A percentile compares a stretch with the other conserved stretches of the same genome.
Evolutionary conservation across 805 yeast species (phyloP).

Genomic region (Saturnispora besseyi): DNA sequence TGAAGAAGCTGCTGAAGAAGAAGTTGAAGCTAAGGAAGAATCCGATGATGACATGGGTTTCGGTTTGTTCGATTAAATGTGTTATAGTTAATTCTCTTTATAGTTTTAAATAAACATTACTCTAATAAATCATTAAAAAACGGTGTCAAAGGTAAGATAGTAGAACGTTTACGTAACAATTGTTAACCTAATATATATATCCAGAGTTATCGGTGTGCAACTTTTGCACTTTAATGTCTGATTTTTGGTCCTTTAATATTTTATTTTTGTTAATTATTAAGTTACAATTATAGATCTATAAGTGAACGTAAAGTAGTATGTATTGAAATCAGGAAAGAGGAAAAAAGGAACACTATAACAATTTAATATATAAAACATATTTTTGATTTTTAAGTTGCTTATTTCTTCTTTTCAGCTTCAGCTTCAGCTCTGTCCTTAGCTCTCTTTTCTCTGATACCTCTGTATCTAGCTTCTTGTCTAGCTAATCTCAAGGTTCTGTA

Average conservation of each 20-base stretch:
- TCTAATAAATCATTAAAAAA: neutral
- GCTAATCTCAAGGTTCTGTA: conserved; percentile 94
- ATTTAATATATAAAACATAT: conserved; percentile 5
- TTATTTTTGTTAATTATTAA: neutral
- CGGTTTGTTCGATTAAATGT: conserved; percentile 77
- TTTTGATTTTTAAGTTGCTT: conserved; percentile 27
- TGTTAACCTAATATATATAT: too few relatives aligned
- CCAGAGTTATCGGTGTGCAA: too few relatives aligned
- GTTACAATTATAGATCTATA: conserved; percentile 3
- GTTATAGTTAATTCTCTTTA: conserved; percentile 4
- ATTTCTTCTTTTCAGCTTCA: conserved; percentile 99
- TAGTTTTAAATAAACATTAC: neutral
- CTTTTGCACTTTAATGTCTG: too few relatives aligned
- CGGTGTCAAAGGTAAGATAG: too few relatives aligned
- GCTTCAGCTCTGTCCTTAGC: conserved; percentile 97
- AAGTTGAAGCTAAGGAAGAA: conserved; percentile 53
- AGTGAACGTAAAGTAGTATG: conserved; percentile 2
- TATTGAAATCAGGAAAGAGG: conserved; percentile 3
- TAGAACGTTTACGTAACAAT: too few relatives aligned
- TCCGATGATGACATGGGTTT: conserved; percentile 83
- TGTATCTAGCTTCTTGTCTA: conserved; percentile 86
- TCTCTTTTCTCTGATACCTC: conserved; percentile 97
- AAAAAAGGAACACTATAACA: conserved; percentile 3
- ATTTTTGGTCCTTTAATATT: too few relatives aligned
- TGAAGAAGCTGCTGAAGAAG: conserved; percentile 46